Conservation (phyloP, 1,284 basidiomycete species). For the Limonomyces culmigenus region DNA sequence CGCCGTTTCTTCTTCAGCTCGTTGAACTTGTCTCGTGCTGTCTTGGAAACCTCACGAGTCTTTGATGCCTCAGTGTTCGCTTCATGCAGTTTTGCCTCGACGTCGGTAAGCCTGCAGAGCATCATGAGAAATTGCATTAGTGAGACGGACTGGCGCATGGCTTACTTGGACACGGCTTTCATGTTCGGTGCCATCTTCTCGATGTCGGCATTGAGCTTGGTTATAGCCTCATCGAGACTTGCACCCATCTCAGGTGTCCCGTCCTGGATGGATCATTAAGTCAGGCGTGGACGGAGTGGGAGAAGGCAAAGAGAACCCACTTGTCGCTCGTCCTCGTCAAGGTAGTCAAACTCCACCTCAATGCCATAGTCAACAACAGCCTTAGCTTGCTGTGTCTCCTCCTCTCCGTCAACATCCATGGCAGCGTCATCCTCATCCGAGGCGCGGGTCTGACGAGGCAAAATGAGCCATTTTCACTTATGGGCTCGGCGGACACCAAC, state of each 20-base stretch:
- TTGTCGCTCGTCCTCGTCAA: conserved; percentile 76
- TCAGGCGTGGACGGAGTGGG: conserved; percentile 1
- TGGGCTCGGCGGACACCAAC: conserved; percentile 36
- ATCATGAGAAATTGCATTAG: conserved; percentile 1
- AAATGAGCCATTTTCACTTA: not conserved
- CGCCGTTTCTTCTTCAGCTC: conserved; percentile 74
- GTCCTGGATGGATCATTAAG: conserved; percentile 31
- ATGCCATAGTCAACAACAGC: conserved; percentile 75
- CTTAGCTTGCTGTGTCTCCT: conserved; percentile 60
- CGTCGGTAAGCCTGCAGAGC: conserved; percentile 65
- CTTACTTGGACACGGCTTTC: conserved; percentile 81
- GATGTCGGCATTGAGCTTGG: conserved; percentile 66
- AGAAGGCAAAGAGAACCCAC: conserved; percentile 18
- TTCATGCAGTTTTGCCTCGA: conserved; percentile 61
- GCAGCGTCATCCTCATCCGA: too few relatives aligned
- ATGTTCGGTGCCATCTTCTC: conserved; percentile 93
- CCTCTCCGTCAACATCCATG: conserved; percentile 83
- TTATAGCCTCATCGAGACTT: conserved; percentile 65
- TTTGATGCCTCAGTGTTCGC: conserved; percentile 67
- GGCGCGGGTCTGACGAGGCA: too few relatives aligned
- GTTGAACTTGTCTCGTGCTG: conserved; percentile 81
- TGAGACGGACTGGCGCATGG: conserved; percentile 1
- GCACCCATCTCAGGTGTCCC: conserved; percentile 50
- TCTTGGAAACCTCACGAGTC: conserved; percentile 71
- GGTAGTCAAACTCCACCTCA: conserved; percentile 69